These are phyloP conservation scores for Psilocybe azurescens DNA, from an alignment of 768 basidiomycete species.

Conservation along the genomic window DNA sequence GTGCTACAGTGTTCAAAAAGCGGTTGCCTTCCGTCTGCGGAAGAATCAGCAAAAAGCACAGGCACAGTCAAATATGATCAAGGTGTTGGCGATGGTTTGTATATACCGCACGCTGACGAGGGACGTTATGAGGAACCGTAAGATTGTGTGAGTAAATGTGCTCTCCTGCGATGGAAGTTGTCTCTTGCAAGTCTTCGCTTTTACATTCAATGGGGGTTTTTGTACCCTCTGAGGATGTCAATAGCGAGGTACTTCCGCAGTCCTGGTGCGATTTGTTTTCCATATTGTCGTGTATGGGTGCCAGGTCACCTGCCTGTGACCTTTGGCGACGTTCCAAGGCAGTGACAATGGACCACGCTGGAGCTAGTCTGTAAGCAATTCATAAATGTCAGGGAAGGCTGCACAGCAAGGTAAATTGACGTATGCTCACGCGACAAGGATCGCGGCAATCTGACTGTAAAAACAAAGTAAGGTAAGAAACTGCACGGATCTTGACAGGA, in stretches of 20 bases:
- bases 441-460: conserved; percentile 21
- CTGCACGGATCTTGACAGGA: not conserved
- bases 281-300: not conserved
- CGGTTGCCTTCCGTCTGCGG: not conserved
- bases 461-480: not conserved
- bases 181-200: not conserved
- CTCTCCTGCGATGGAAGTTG: not conserved
- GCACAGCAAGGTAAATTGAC: not conserved
- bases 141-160: not conserved
- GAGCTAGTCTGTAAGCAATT: conserved; percentile 14
- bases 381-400: not conserved
- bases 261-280: not conserved
- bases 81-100: not conserved
- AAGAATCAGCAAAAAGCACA: not conserved
- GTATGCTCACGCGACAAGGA: conserved; percentile 19
- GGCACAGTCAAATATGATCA: not conserved
- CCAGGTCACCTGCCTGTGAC: not conserved
- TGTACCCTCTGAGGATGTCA: not conserved
- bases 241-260: not conserved
- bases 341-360: conserved; percentile 20
- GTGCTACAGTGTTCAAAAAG: not conserved
- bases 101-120: not conserved
- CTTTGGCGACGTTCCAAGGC: conserved; percentile 12
- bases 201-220: not conserved
- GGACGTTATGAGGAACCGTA: not conserved